A percentile compares a stretch with the other conserved stretches of the same genome.
Conservation (phyloP, 129 eudicot genomes). For the Tagetes patula region DNA sequence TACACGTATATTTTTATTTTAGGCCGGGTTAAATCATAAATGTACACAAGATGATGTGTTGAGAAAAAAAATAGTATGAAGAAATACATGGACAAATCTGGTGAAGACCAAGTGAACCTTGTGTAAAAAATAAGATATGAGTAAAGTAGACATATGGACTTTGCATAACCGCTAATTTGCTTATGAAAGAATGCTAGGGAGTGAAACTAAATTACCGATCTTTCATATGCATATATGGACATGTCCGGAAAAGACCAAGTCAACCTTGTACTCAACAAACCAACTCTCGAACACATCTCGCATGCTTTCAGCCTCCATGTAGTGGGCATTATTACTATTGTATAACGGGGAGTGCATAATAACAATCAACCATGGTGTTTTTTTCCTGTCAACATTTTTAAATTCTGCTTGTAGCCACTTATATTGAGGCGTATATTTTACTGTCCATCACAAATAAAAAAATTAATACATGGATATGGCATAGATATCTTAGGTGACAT, state of each 20-base stretch:
- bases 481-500: not conserved
- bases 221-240: slow-evolving; percentile 77
- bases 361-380: slow-evolving; percentile 86
- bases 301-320: slow-evolving; percentile 85
- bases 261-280: slow-evolving; percentile 73
- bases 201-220: slow-evolving; percentile 47
- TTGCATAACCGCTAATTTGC: too few species aligned
- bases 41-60: too few species aligned
- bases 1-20: too few species aligned
- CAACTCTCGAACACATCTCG: slow-evolving; percentile 60
- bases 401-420: slow-evolving; percentile 62
- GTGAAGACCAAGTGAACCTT: too few species aligned
- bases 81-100: too few species aligned
- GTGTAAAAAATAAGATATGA: too few species aligned
- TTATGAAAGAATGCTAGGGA: too few species aligned
- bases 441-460: slow-evolving; percentile 34
- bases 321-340: slow-evolving; percentile 68
- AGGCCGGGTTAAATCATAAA: too few species aligned
- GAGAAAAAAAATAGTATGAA: too few species aligned
- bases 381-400: slow-evolving; percentile 60
- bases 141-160: too few species aligned
- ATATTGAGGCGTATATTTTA: slow-evolving; percentile 78
- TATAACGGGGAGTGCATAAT: slow-evolving; percentile 74
- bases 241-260: slow-evolving; percentile 79
- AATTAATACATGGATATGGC: not conserved